Evolutionary conservation across 2,329 filamentous ascomycete genomes (phyloP).

Genomic region (Cladophialophora immunda): DNA sequence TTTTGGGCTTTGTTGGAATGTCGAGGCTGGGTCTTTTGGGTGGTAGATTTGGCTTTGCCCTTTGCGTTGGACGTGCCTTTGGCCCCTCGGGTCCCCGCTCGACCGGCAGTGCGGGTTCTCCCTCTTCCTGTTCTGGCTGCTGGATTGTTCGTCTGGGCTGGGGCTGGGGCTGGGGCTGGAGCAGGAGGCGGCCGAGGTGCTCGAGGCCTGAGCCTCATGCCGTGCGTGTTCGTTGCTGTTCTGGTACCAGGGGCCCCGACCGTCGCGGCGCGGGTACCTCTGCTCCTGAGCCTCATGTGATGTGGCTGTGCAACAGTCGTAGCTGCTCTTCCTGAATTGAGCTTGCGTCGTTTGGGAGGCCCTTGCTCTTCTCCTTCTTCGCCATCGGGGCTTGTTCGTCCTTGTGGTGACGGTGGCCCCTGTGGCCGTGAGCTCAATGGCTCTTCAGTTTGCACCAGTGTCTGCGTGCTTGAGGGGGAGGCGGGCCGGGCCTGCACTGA

Average conservation of each 20-base stretch:
- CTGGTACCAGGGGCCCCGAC: not conserved
- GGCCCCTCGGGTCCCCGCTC: not conserved
- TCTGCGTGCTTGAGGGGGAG: too few relatives aligned
- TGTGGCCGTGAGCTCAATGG: not conserved
- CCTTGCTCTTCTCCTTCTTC: not conserved
- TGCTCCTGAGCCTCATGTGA: not conserved
- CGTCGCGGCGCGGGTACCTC: not conserved
- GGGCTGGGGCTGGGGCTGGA: not conserved
- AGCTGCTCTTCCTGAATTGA: not conserved
- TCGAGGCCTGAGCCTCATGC: not conserved
- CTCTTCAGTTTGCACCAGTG: not conserved
- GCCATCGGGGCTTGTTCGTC: not conserved
- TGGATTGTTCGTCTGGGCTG: not conserved
- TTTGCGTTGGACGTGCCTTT: not conserved
- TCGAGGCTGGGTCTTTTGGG: not conserved
- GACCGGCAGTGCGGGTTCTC: not conserved
- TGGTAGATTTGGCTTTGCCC: not conserved
- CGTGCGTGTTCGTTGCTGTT: not conserved
- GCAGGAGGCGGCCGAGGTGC: not conserved
- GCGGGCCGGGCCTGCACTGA: too few relatives aligned
- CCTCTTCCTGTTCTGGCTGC: slow-evolving; percentile 11
- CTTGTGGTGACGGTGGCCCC: not conserved
- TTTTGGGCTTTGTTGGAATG: not conserved
- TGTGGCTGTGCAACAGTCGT: not conserved
- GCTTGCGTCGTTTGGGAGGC: not conserved